Evolutionary conservation across 768 basidiomycete species (phyloP).

Genomic region (Lyophyllum atratum): DNA sequence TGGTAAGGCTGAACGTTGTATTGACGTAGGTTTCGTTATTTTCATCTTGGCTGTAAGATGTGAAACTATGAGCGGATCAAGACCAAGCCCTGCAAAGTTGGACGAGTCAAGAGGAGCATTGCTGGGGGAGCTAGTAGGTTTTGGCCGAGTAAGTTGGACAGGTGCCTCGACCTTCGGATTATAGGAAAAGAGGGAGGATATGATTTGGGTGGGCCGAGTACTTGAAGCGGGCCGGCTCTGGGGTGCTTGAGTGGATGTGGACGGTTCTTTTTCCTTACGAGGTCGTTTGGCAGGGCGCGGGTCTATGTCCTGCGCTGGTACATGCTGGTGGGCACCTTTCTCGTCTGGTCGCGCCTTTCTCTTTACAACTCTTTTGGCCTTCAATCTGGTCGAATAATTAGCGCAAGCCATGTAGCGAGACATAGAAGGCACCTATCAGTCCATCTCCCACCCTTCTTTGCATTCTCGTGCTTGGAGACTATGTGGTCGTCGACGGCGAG

Average conservation of each 20-base stretch:
- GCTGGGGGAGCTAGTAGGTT: constrained; percentile 53
- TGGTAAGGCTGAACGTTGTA: constrained; percentile 82
- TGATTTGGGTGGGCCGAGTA: constrained; percentile 56
- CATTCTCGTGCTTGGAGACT: constrained; percentile 21
- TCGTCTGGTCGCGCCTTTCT: constrained; percentile 50
- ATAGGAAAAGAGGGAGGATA: constrained; percentile 88
- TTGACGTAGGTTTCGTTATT: constrained; percentile 85
- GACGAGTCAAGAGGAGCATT: constrained; percentile 86
- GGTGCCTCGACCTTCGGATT: constrained; percentile 70
- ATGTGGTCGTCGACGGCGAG: constrained; percentile 46
- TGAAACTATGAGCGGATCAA: constrained; percentile 75
- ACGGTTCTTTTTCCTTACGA: constrained; percentile 23
- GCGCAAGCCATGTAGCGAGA: constrained; percentile 16
- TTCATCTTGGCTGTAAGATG: constrained; percentile 82
- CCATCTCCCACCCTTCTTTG: constrained; percentile 70
- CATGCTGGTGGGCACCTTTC: constrained; percentile 16
- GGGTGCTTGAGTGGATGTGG: constrained; percentile 21
- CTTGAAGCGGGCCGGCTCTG: constrained; percentile 24
- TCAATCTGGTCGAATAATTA: constrained; percentile 50
- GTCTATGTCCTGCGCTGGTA: constrained; percentile 22
- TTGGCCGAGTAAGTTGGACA: constrained; percentile 21
- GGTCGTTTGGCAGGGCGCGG: constrained; percentile 49
- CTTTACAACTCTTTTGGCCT: constrained; percentile 71
- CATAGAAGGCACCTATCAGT: constrained; percentile 60
- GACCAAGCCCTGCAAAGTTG: constrained; percentile 79